Percentiles rank a stretch among this genome's conserved stretches.
Conservation (phyloP, 2,329 filamentous ascomycete genomes). For the Fusarium sacchari region DNA sequence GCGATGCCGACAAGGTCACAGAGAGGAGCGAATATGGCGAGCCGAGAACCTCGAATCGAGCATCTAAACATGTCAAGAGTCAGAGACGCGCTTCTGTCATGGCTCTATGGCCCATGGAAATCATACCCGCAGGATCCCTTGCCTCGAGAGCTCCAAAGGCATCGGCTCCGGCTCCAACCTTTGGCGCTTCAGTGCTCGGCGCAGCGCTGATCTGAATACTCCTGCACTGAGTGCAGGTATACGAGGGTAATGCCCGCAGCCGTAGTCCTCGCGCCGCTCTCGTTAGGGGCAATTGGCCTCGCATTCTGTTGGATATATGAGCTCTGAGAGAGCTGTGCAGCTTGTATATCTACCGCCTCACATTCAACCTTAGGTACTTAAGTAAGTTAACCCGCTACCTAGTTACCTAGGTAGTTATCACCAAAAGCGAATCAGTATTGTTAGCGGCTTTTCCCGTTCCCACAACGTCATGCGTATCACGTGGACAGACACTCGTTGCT, state of each 20-base stretch:
- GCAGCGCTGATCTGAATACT: constrained; percentile 71
- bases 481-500: background rate
- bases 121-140: constrained; percentile 62
- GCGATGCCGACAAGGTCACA: constrained; percentile 90
- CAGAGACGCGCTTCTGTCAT: constrained; percentile 8
- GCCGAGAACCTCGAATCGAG: constrained; percentile 92
- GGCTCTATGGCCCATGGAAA: constrained; percentile 1
- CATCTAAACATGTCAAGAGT: constrained; percentile 70
- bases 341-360: constrained; percentile 30
- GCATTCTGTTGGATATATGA: constrained; percentile 51
- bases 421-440: constrained; percentile 33
- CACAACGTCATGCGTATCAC: constrained; percentile 43
- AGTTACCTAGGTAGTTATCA: too few species aligned
- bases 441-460: constrained; percentile 48
- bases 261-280: constrained; percentile 49
- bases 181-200: constrained; percentile 65
- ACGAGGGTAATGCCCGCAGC: constrained; percentile 46
- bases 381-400: too few species aligned
- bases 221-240: constrained; percentile 66
- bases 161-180: constrained; percentile 61
- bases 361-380: constrained; percentile 1
- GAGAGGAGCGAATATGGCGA: constrained; percentile 93
- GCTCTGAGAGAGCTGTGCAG: constrained; percentile 33
- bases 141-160: constrained; percentile 63
- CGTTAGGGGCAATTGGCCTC: constrained; percentile 54